These are phyloP conservation scores for Lactarius quietus DNA, from an alignment of 768 basidiomycete genomes.

Conservation along the genomic window DNA sequence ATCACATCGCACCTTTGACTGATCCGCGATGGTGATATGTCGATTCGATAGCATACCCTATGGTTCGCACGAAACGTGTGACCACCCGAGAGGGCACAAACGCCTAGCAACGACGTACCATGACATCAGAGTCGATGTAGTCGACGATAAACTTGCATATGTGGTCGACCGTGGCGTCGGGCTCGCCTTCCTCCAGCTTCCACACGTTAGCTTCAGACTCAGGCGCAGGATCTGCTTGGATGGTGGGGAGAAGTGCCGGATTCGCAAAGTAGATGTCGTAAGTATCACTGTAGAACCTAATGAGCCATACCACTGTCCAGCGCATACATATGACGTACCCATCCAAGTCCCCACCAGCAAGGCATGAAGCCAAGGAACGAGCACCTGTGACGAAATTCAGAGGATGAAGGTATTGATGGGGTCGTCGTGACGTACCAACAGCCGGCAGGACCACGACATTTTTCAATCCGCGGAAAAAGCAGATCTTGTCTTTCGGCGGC, in stretches of 20 bases:
- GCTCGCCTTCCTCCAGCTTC: slow-evolving; percentile 28
- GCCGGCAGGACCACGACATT: slow-evolving; percentile 32
- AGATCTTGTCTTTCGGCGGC: slow-evolving; percentile 27
- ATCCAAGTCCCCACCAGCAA: slow-evolving; percentile 78
- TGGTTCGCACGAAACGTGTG: background rate
- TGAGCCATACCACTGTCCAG: background rate
- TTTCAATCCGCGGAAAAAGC: slow-evolving; percentile 26
- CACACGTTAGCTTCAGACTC: slow-evolving; percentile 27
- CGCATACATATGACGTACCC: slow-evolving; percentile 43
- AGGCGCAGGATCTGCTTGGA: slow-evolving; percentile 46
- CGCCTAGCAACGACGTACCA: slow-evolving; percentile 43
- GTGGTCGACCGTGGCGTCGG: slow-evolving; percentile 57
- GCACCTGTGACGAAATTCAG: slow-evolving; percentile 38
- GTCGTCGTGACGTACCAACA: background rate
- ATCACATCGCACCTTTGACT: slow-evolving; percentile 51
- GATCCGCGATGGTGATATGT: slow-evolving; percentile 72
- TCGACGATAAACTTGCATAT: slow-evolving; percentile 80
- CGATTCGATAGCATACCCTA: slow-evolving; percentile 68
- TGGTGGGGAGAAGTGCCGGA: slow-evolving; percentile 50
- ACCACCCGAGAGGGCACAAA: background rate
- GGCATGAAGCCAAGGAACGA: slow-evolving; percentile 62
- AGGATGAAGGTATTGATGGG: background rate
- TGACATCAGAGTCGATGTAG: slow-evolving; percentile 78
- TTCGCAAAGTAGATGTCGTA: slow-evolving; percentile 57
- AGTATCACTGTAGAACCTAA: slow-evolving; percentile 45